Conservation (phyloP, 2,329 filamentous ascomycete genomes). For the Colletotrichum coccodes region DNA sequence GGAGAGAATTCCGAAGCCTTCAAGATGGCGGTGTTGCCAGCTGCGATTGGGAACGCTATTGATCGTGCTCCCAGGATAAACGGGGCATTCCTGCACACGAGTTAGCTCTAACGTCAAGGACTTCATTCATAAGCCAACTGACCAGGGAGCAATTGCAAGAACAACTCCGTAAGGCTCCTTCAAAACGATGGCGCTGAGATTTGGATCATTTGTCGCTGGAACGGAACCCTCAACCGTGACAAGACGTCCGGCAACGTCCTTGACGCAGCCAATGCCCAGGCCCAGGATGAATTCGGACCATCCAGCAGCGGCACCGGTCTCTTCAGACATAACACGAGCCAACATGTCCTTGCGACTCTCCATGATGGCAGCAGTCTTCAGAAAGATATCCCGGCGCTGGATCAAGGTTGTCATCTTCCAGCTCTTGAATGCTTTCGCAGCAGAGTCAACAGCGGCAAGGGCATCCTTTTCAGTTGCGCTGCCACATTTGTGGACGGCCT, state of each 20-base stretch:
- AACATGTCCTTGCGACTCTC: slow-evolving; percentile 63
- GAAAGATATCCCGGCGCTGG: slow-evolving; percentile 68
- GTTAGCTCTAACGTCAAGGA: slow-evolving; percentile 12
- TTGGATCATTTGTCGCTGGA: slow-evolving; percentile 50
- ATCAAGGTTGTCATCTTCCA: slow-evolving; percentile 70
- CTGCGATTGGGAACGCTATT: slow-evolving; percentile 74
- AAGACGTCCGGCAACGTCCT: slow-evolving; percentile 50
- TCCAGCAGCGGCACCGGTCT: slow-evolving; percentile 42
- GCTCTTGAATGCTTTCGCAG: slow-evolving; percentile 67
- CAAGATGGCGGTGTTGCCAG: slow-evolving; percentile 80
- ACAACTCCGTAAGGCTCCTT: slow-evolving; percentile 83
- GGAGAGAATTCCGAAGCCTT: slow-evolving; percentile 79
- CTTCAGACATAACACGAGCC: slow-evolving; percentile 59
- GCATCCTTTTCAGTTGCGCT: slow-evolving; percentile 65
- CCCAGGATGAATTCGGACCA: slow-evolving; percentile 48
- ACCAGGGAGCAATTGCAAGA: slow-evolving; percentile 85
- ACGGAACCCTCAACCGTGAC: slow-evolving; percentile 44
- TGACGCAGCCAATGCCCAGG: slow-evolving; percentile 43
- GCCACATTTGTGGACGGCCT: slow-evolving; percentile 64
- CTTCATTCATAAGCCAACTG: slow-evolving; percentile 28
- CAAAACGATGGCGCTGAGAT: slow-evolving; percentile 65
- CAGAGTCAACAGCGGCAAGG: slow-evolving; percentile 56
- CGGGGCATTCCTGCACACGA: slow-evolving; percentile 61
- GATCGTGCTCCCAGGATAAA: slow-evolving; percentile 64
- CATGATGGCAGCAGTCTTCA: slow-evolving; percentile 70